A percentile compares a stretch with the other conserved stretches of the same genome.
phyloP scores from a whole-genome alignment of 2,329 filamentous ascomycete genomes.

The Pseudogymnoascus sp. region DNA sequence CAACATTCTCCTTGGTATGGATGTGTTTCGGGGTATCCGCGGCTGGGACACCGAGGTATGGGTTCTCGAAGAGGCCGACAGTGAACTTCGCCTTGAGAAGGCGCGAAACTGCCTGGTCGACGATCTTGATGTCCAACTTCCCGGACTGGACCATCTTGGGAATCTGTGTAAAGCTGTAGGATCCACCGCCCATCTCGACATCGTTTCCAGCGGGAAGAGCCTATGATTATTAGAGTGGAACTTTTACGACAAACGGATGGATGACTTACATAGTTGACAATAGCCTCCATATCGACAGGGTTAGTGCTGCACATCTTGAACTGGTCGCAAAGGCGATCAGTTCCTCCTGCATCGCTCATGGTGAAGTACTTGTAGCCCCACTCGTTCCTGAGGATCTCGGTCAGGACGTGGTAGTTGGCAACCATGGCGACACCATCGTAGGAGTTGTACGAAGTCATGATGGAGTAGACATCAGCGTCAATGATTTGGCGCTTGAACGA shows the following conservation, averaged over 20 bases:
- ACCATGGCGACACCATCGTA: slow-evolving; percentile 65
- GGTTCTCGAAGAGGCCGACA: slow-evolving; percentile 63
- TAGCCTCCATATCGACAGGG: slow-evolving; percentile 55
- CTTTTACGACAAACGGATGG: neutral
- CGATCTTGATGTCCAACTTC: slow-evolving; percentile 47
- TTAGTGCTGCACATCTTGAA: slow-evolving; percentile 55
- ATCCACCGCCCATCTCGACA: slow-evolving; percentile 69
- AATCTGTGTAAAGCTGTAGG: slow-evolving; percentile 60
- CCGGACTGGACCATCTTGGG: slow-evolving; percentile 54
- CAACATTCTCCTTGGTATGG: slow-evolving; percentile 59
- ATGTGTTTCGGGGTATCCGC: slow-evolving; percentile 49
- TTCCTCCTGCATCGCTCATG: slow-evolving; percentile 60
- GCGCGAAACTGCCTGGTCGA: slow-evolving; percentile 59
- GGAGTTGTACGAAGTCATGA: slow-evolving; percentile 69
- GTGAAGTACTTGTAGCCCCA: slow-evolving; percentile 66
- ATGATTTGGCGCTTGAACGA: slow-evolving; percentile 63
- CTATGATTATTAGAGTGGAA: slow-evolving; percentile 20
- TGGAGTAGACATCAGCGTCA: slow-evolving; percentile 55
- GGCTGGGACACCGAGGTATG: slow-evolving; percentile 50
- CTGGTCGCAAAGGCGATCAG: slow-evolving; percentile 54
- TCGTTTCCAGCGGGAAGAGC: slow-evolving; percentile 61
- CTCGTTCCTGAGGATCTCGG: slow-evolving; percentile 59
- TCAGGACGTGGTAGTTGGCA: slow-evolving; percentile 56
- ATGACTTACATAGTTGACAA: slow-evolving; percentile 46
- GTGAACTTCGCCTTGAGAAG: slow-evolving; percentile 60